Evolutionary conservation across 164 flowering plant species (phyloP), one percentile per base, ranked within the genome.

Genomic region (Akebia trifoliata): DNA sequence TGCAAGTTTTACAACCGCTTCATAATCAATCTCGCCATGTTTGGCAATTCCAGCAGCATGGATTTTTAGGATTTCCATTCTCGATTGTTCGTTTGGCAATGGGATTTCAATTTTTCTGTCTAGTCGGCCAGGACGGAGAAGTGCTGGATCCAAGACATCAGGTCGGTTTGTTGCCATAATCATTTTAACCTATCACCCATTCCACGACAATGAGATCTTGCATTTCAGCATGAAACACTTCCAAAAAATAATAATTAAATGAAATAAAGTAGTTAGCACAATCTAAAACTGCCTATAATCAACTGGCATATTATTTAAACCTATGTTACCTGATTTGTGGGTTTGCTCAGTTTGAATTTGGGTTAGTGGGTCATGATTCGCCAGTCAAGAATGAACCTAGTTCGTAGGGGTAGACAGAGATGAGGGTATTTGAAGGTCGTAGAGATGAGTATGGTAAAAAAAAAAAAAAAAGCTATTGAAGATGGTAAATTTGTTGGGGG

Each of bases 81-180:
- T 79, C 49, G 97, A 88, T 61, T 86, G 96, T 62, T 87, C 96
- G 74, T 87, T 87, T 31, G 99, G 99, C 56, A 86, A 68, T 38
- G 97, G 95, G 53, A 94, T 87, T 69, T 90, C 96, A 10, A 94
- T 94, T 68, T 94, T 94, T 48, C 96, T 71, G 61, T 94, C 97
- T n/a, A 94, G 57, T 17, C 96, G 75, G 7, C 97, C 99, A 0
- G 99, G 97, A 34, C 96, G 95, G 46, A 90, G 93, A 67, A 94
- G 95, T 2, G 99, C 99, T 21, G 97, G 99, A 65, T 90, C 97
- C 60, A 94, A 72, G 51, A 94, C 96, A 81, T 94, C 97, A 35
- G 95, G 96, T 61, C 99, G 60, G 56, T 94, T 94, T 44, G 97
- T 90, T 11, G 97, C 99, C 97, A 90, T 86, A 17, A 94, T 90